Evolutionary conservation across 2,329 filamentous ascomycete genomes (phyloP).

Genomic region (Fusarium domesticum): DNA sequence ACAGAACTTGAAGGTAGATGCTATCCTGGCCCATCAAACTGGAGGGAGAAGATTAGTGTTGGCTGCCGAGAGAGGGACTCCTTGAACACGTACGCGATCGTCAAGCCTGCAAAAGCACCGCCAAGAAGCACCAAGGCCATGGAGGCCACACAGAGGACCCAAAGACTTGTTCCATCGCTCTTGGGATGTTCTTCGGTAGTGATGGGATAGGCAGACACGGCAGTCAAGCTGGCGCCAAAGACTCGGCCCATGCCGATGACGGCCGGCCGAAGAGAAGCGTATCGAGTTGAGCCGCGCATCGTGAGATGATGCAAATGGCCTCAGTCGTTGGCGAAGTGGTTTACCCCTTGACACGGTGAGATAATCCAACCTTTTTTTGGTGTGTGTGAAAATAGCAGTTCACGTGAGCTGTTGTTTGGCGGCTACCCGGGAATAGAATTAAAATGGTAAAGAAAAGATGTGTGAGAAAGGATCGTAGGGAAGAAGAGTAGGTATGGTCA

Average conservation of each 20-base stretch:
- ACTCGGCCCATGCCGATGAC: conserved; percentile 52
- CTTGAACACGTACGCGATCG: conserved; percentile 67
- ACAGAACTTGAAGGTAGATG: conserved; percentile 94
- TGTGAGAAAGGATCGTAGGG: neutral
- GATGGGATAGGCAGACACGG: conserved; percentile 48
- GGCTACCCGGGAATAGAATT: conserved; percentile 14
- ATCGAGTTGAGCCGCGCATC: conserved; percentile 35
- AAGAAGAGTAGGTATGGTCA: conserved; percentile 3
- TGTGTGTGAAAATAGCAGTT: neutral
- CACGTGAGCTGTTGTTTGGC: neutral
- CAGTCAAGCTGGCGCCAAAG: conserved; percentile 48
- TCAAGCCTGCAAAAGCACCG: conserved; percentile 91
- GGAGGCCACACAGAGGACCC: conserved; percentile 78
- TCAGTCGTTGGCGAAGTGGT: conserved; percentile 1
- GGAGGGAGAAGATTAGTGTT: conserved; percentile 14
- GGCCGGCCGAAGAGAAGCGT: conserved; percentile 45
- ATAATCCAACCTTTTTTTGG: neutral
- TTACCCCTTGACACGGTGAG: conserved; percentile 4
- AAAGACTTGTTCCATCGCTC: conserved; percentile 62
- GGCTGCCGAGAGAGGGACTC: conserved; percentile 13
- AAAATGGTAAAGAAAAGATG: conserved; percentile 3
- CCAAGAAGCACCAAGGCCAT: conserved; percentile 79
- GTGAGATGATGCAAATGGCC: neutral
- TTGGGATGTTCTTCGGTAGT: conserved; percentile 40
- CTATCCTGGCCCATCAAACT: conserved; percentile 75